These are phyloP conservation scores for Lachnellula hyalina DNA, from an alignment of 2,329 filamentous ascomycete species.

Conservation along the genomic window DNA sequence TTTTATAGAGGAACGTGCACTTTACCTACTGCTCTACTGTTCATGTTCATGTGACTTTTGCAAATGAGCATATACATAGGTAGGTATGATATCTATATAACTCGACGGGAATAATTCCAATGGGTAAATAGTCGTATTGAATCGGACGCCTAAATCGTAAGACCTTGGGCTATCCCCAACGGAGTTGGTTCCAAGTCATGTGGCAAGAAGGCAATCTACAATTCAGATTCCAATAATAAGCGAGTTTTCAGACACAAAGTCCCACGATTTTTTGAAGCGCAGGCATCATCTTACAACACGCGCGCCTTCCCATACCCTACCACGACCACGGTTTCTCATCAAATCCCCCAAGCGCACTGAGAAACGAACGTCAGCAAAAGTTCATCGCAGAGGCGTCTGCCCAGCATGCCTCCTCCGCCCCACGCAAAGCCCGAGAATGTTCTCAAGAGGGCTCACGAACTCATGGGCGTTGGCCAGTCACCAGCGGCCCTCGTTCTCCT, in stretches of 20 bases:
- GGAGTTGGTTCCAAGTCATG: no score
- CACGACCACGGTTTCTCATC: not conserved
- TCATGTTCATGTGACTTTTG: not conserved
- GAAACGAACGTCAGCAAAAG: not conserved
- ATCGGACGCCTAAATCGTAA: no score
- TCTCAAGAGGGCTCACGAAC: constrained; percentile 95
- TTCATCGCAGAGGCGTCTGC: constrained; percentile 14
- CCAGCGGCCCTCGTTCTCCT: constrained; percentile 89
- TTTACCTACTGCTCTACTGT: not conserved
- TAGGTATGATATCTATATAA: no score
- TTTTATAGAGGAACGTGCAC: not conserved
- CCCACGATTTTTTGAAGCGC: no score
- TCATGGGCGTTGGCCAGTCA: constrained; percentile 94
- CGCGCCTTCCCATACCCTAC: not conserved
- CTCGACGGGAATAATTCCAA: no score
- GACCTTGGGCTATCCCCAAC: no score
- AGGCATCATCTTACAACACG: no score
- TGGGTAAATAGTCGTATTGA: no score
- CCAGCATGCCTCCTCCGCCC: constrained; percentile 70
- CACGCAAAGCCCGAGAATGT: constrained; percentile 99
- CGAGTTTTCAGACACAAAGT: no score
- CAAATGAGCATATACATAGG: no score
- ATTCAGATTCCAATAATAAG: no score
- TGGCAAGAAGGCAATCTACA: no score
- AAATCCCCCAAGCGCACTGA: not conserved